Evolutionary conservation across 768 basidiomycete genomes (phyloP).

Genomic region (Hypsizygus marmoreus): DNA sequence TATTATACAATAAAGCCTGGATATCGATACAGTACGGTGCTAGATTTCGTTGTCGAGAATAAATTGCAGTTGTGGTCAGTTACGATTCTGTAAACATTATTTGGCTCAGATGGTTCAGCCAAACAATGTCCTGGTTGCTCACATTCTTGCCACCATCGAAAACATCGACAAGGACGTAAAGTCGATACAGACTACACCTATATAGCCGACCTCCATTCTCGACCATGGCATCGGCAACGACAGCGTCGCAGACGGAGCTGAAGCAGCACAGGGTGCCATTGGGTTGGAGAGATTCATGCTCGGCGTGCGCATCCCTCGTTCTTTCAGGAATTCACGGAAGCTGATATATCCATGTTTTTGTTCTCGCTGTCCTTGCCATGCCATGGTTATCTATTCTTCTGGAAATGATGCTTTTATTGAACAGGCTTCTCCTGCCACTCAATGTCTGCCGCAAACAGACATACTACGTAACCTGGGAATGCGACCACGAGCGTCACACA

Average conservation of each 20-base stretch:
- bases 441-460: slow-evolving; percentile 83
- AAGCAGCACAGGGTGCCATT: slow-evolving; percentile 75
- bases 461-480: slow-evolving; percentile 88
- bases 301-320: slow-evolving; percentile 61
- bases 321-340: slow-evolving; percentile 7
- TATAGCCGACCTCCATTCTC: neutral
- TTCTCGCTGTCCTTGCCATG: slow-evolving; percentile 5
- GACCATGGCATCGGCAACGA: slow-evolving; percentile 69
- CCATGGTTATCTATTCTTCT: neutral
- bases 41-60: too few relatives aligned
- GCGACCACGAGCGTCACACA: slow-evolving; percentile 82
- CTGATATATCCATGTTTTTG: neutral
- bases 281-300: slow-evolving; percentile 88
- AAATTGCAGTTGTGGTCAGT: too few relatives aligned
- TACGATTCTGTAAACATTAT: too few relatives aligned
- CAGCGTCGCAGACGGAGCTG: slow-evolving; percentile 83
- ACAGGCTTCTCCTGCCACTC: slow-evolving; percentile 81
- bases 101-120: slow-evolving; percentile 4
- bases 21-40: too few relatives aligned
- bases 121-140: slow-evolving; percentile 7
- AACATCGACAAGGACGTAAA: neutral
- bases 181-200: neutral
- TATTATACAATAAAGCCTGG: too few relatives aligned
- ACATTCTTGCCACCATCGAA: neutral
- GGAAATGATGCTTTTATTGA: neutral